phyloP scores from a whole-genome alignment of 495 filamentous ascomycete species.

The Penicillium alfredii region DNA sequence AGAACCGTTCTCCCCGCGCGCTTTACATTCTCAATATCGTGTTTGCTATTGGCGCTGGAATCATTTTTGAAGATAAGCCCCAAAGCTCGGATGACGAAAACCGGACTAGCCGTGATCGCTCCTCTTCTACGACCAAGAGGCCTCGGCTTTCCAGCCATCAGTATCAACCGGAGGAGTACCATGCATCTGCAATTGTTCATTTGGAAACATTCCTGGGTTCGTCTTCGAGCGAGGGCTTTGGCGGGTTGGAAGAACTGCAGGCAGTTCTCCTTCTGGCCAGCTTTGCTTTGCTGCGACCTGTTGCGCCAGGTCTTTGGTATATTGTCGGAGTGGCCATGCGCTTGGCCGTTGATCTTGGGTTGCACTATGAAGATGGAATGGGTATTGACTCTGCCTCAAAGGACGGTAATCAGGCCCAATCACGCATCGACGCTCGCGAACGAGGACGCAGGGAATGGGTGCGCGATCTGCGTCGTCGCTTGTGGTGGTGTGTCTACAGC shows the following conservation, averaged over 20 bases:
- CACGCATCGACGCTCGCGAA: conserved; percentile 49
- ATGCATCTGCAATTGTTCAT: conserved; percentile 87
- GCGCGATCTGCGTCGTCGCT: conserved; percentile 74
- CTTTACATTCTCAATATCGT: conserved; percentile 94
- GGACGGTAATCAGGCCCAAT: conserved; percentile 28
- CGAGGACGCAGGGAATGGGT: conserved; percentile 77
- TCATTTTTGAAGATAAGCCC: conserved; percentile 68
- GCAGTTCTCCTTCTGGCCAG: conserved; percentile 84
- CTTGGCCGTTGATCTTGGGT: conserved; percentile 81
- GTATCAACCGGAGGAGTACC: conserved; percentile 89
- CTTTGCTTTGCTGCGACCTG: conserved; percentile 83
- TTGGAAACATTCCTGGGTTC: conserved; percentile 79
- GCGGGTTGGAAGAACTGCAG: conserved; percentile 86
- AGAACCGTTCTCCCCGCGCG: conserved; percentile 70
- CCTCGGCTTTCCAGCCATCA: conserved; percentile 55
- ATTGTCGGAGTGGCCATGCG: conserved; percentile 91
- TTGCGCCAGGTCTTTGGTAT: conserved; percentile 94
- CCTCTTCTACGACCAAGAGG: conserved; percentile 44
- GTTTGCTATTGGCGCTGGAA: conserved; percentile 93
- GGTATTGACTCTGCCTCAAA: conserved; percentile 50
- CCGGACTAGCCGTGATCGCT: conserved; percentile 23
- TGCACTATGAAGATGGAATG: conserved; percentile 87
- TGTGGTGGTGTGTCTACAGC: conserved; percentile 97
- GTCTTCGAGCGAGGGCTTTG: conserved; percentile 54
- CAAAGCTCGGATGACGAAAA: conserved; percentile 36